Evolutionary conservation across 2,329 filamentous ascomycete genomes (phyloP), one percentile per base, ranked within the genome.

Genomic region (Fonsecaea monophora): DNA sequence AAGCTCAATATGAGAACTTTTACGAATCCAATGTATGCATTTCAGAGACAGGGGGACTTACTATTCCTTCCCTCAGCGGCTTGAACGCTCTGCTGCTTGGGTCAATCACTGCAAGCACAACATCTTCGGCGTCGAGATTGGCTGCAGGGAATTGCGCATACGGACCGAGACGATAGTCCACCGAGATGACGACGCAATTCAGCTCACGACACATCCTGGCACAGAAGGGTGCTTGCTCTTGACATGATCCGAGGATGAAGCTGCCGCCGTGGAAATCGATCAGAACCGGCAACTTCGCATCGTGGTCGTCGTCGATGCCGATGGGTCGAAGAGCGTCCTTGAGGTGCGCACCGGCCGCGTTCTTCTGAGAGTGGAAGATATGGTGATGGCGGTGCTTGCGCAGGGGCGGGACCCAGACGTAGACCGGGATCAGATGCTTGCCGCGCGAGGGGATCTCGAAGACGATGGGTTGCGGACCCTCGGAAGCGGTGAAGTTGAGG

Each of bases 81-180:
- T 42, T 45, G 64, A 70, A 70, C 8, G 63, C 65, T 34, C 60
- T 65, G 7, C 55, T 68, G 9, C 38, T 60, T 4, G 64, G 55
- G 25, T 82, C 77, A 34, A 82, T 72, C 2, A 83, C 77, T 1
- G 81, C 80, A 4, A 74, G 75, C 2, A 83, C 71, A 1, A 81
- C 80, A 64, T 83, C 82, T 60, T 83, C 82, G 9, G 79, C 79
- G 66, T 84, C 82, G 66, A 82, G 78, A 18, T 83, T 77, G 1
- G 82, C 82, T 0, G 80, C 80, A 0, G 82, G 82, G 56, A 82
- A 83, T 42, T 81, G 77, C 64, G 81, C 76, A 64, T 82, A 77
- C 0, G 82, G 82, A 3, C 80, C 82, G 54, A 83, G 80, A 40
- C 82, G 78, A 67, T 84, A 84, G 59, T 82, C 82, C 3, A 83